Percentiles rank a stretch among this genome's conserved stretches.
phyloP scores from a whole-genome alignment of 2,329 filamentous ascomycete species.

The Trichoderma asperellum region DNA sequence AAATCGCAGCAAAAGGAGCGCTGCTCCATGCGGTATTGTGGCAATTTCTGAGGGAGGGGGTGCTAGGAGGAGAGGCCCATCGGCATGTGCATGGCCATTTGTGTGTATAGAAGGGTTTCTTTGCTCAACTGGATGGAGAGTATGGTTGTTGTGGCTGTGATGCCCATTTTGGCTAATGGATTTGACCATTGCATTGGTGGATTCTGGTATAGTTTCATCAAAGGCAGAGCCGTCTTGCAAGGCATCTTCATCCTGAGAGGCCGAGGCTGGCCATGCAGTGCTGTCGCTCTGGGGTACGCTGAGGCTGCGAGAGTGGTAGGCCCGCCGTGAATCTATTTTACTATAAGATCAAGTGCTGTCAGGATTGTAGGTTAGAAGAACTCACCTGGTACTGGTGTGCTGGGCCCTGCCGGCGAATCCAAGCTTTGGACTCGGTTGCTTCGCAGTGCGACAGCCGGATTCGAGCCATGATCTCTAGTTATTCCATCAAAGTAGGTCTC shows the following conservation, averaged over 20 bases:
- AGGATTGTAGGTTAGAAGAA: slow-evolving; percentile 13
- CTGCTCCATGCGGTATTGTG: slow-evolving; percentile 41
- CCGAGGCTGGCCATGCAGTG: slow-evolving; percentile 7
- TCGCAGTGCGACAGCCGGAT: slow-evolving; percentile 47
- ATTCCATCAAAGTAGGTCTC: slow-evolving; percentile 58
- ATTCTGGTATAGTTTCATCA: background rate
- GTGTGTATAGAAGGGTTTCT: background rate
- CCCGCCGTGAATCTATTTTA: slow-evolving; percentile 39
- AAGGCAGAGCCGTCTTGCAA: slow-evolving; percentile 6
- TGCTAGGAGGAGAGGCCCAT: slow-evolving; percentile 54
- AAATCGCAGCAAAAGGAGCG: slow-evolving; percentile 43
- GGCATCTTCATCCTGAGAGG: background rate
- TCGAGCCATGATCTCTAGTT: slow-evolving; percentile 41
- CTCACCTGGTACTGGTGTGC: slow-evolving; percentile 54
- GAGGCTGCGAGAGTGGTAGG: slow-evolving; percentile 29
- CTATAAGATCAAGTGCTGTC: slow-evolving; percentile 40
- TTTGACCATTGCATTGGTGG: slow-evolving; percentile 25
- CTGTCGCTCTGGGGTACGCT: slow-evolving; percentile 18
- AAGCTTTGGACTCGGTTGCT: slow-evolving; percentile 58
- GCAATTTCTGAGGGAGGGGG: slow-evolving; percentile 47
- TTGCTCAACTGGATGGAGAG: slow-evolving; percentile 10
- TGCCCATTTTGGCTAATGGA: slow-evolving; percentile 21
- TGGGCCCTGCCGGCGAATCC: slow-evolving; percentile 56
- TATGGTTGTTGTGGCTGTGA: background rate
- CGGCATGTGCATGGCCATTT: slow-evolving; percentile 26